phyloP scores from a whole-genome alignment of 441 rosid genomes.

The Populus tomentosa region DNA sequence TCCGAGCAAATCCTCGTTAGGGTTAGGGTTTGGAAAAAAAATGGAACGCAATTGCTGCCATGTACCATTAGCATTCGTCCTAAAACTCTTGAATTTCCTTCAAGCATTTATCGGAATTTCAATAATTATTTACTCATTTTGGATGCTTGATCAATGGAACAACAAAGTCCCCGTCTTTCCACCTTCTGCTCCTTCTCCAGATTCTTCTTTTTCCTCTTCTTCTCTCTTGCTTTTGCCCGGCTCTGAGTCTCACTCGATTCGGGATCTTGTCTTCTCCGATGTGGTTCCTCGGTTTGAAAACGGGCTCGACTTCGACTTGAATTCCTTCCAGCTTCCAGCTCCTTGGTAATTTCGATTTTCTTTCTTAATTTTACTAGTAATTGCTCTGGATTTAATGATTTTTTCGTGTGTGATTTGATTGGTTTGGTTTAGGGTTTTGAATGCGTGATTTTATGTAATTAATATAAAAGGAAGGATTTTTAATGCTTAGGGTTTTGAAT shows the following conservation, averaged over 20 bases:
- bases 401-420: background rate
- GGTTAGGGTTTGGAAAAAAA: constrained; percentile 1
- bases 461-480: background rate
- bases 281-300: constrained; percentile 29
- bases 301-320: constrained; percentile 29
- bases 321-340: constrained; percentile 47
- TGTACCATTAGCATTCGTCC: constrained; percentile 49
- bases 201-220: background rate
- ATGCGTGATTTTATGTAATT: background rate
- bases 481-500: background rate
- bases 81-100: constrained; percentile 60
- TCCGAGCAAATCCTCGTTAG: background rate
- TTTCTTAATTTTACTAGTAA: background rate
- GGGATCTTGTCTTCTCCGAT: constrained; percentile 25
- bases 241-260: constrained; percentile 17
- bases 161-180: constrained; percentile 33
- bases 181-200: constrained; percentile 35
- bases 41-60: constrained; percentile 68
- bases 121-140: constrained; percentile 55
- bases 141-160: constrained; percentile 76
- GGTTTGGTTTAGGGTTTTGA: background rate
- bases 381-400: too few relatives aligned
- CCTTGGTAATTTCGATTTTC: constrained; percentile 42
- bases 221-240: constrained; percentile 8
- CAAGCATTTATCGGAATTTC: constrained; percentile 66